Evolutionary conservation across 106 monocot species (phyloP).

Genomic region (Vanilla planifolia): DNA sequence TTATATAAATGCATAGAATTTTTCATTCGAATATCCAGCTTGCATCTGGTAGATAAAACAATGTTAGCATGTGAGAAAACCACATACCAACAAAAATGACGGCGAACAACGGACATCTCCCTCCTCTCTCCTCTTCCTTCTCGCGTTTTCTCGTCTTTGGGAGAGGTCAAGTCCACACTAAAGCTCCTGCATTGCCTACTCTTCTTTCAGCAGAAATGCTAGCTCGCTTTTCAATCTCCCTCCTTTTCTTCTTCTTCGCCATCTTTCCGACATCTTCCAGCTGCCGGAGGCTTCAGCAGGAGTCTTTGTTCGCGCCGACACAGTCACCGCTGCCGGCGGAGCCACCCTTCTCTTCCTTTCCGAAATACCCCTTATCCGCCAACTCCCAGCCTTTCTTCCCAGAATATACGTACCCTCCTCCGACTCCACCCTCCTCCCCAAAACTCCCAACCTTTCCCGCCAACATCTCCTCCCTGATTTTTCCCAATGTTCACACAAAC

Average conservation of each 20-base stretch:
- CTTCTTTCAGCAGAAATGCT: background rate
- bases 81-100: too few species aligned
- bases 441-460: slow-evolving; percentile 16
- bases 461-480: slow-evolving; percentile 21
- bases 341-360: background rate
- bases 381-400: slow-evolving; percentile 10
- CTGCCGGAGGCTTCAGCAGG: slow-evolving; percentile 31
- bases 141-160: background rate
- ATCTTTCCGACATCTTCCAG: background rate
- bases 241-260: background rate
- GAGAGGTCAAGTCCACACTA: background rate
- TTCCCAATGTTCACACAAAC: slow-evolving; percentile 3
- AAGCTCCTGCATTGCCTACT: background rate
- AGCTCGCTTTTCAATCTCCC: background rate
- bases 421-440: slow-evolving; percentile 19
- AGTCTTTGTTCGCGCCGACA: slow-evolving; percentile 21
- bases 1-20: too few species aligned
- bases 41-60: too few species aligned
- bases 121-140: background rate
- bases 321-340: background rate
- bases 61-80: too few species aligned
- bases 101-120: background rate
- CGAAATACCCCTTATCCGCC: slow-evolving; percentile 13
- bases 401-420: background rate
- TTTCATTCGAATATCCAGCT: too few species aligned